Evolutionary conservation across 495 filamentous ascomycete species (phyloP).

Genomic region (Margaritispora aquatica): DNA sequence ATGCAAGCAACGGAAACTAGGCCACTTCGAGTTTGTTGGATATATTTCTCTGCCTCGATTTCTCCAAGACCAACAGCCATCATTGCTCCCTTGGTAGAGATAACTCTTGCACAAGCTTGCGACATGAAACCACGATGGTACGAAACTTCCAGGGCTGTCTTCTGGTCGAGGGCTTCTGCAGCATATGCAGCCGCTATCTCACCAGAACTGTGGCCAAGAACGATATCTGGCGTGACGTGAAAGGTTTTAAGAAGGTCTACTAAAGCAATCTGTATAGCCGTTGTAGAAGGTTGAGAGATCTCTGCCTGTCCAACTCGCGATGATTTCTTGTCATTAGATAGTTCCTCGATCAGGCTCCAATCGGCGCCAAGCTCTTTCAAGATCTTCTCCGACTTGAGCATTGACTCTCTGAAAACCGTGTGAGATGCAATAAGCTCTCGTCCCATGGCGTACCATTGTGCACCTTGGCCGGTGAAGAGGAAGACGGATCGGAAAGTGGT

Average conservation of each 20-base stretch:
- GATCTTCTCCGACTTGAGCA: slow-evolving; percentile 33
- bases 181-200: slow-evolving; percentile 55
- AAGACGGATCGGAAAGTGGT: background rate
- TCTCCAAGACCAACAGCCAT: slow-evolving; percentile 44
- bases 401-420: slow-evolving; percentile 24
- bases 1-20: slow-evolving; percentile 35
- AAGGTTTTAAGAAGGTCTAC: slow-evolving; percentile 47
- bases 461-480: slow-evolving; percentile 20
- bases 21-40: slow-evolving; percentile 18
- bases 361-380: slow-evolving; percentile 31
- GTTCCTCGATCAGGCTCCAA: slow-evolving; percentile 30
- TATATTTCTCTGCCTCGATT: slow-evolving; percentile 31
- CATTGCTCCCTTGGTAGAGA: slow-evolving; percentile 35
- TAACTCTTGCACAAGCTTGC: background rate
- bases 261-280: slow-evolving; percentile 46
- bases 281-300: slow-evolving; percentile 46
- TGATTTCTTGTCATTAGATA: background rate
- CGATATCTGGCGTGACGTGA: slow-evolving; percentile 44
- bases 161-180: slow-evolving; percentile 42
- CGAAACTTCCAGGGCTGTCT: slow-evolving; percentile 46
- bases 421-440: slow-evolving; percentile 41
- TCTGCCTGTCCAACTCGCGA: slow-evolving; percentile 12
- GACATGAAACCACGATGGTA: slow-evolving; percentile 33
- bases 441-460: slow-evolving; percentile 53
- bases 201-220: slow-evolving; percentile 58